Evolutionary conservation across 2,329 filamentous ascomycete species (phyloP), one percentile per base, ranked within the genome.

Genomic region (Fonsecaea pugnacius): DNA sequence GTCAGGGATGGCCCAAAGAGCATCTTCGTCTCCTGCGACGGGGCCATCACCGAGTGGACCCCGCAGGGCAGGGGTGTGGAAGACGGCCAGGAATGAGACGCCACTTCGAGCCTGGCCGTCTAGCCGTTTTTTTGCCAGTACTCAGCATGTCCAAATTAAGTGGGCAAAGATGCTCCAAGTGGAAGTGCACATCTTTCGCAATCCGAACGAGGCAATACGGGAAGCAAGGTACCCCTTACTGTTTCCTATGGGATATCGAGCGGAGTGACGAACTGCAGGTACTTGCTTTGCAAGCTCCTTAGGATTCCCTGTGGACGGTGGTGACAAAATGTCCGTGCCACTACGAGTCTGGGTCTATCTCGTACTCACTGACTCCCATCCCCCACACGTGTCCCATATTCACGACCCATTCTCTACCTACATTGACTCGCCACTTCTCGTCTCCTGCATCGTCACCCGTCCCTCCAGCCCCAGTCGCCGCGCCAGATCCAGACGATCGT

Each of bases 381-480:
- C 74, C 76, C 62, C 66, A 70, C 18, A 61, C 32, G 69, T 77
- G 78, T 2, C 78, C 79, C 72, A 80, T 69, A 43, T 78, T 77
- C 4, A 76, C 78, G 52, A 82, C 77, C 78, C 78, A 81, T 54
- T 80, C 78, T 5, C 78, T 78, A 24, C 76, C 78, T 7, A 82
- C 77, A 72, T 81, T 80, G 14, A 81, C 76, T 62, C 76, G 77
- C 80, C 80, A 83, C 59, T 80, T 82, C 66, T 79, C 80, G 50
- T 72, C 69, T 46, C 75, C 76, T 3, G 73, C 75, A 67, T 78
- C 78, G 18, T 76, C 74, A 27, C 72, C 75, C 3, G 74, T 77
- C 60, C 74, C 76, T 10, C 73, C 75, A 57, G 71, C 75, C 18
- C 72, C 71, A 67, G 10, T 69, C n/a, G 36, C 52, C n/a, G 30